Percentiles rank a stretch among this genome's conserved stretches.
phyloP scores from a whole-genome alignment of 805 yeast species.

The Starmerella ratchasimensis region DNA sequence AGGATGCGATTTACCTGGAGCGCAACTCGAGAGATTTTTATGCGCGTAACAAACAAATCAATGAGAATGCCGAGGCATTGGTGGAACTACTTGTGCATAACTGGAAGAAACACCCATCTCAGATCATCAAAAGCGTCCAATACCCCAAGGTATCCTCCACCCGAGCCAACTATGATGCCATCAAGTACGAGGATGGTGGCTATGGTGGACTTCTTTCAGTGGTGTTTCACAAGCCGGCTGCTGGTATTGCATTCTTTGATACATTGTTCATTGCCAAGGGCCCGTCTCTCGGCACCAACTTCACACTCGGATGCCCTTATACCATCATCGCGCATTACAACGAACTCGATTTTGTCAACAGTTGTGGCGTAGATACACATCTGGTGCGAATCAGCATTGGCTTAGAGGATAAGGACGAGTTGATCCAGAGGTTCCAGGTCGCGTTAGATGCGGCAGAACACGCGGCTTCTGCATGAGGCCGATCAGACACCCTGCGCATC shows the following conservation, averaged over 20 bases:
- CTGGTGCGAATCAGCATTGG: constrained; percentile 77
- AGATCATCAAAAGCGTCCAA: constrained; percentile 45
- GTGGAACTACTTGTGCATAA: constrained; percentile 21
- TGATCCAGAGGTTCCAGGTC: constrained; percentile 36
- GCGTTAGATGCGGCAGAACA: constrained; percentile 34
- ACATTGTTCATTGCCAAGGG: constrained; percentile 62
- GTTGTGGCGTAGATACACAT: constrained; percentile 71
- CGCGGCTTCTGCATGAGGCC: constrained; percentile 1
- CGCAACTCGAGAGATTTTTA: constrained; percentile 85
- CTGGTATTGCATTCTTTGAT: constrained; percentile 65
- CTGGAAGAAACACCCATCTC: constrained; percentile 21
- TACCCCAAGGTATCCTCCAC: constrained; percentile 53
- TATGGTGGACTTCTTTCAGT: constrained; percentile 79
- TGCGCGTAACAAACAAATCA: constrained; percentile 37
- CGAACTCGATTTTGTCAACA: constrained; percentile 64
- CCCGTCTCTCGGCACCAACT: constrained; percentile 82
- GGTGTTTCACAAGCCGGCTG: constrained; percentile 47
- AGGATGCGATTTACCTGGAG: constrained; percentile 84
- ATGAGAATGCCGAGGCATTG: constrained; percentile 30
- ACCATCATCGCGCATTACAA: constrained; percentile 72
- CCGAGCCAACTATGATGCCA: constrained; percentile 51
- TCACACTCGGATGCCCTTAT: constrained; percentile 81
- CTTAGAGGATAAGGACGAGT: constrained; percentile 52
- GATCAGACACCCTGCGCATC: no score
- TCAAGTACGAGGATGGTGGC: constrained; percentile 61